These are phyloP conservation scores for Chloris gayana DNA, from an alignment of 176 grass and related monocot genomes.

Conservation along the genomic window DNA sequence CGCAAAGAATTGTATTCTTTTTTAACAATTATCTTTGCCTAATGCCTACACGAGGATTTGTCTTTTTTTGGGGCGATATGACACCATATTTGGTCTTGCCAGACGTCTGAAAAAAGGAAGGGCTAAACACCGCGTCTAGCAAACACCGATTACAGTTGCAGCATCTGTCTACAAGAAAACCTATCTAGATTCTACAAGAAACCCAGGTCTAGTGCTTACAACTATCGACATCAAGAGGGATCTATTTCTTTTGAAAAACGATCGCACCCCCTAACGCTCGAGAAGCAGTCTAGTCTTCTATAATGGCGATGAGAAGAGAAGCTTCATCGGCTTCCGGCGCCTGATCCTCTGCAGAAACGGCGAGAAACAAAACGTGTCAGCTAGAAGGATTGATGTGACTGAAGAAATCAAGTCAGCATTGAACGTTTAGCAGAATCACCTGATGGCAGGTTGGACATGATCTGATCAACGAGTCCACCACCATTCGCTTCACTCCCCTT, in stretches of 20 bases:
- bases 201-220: background rate
- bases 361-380: background rate
- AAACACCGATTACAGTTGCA: background rate
- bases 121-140: background rate
- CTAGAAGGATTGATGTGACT: background rate
- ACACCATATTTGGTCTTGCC: background rate
- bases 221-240: background rate
- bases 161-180: conserved; percentile 10
- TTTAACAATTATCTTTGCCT: background rate
- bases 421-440: background rate
- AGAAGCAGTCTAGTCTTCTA: conserved; percentile 43
- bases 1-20: background rate
- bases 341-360: conserved; percentile 39
- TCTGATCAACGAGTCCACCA: conserved; percentile 37
- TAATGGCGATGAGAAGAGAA: conserved; percentile 64
- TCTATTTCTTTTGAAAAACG: background rate
- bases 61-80: too few species aligned
- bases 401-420: background rate
- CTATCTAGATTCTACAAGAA: background rate
- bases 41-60: background rate
- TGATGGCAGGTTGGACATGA: conserved; percentile 45
- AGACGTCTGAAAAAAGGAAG: too few species aligned
- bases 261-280: background rate
- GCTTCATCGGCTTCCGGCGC: conserved; percentile 48
- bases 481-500: background rate